Conservation (phyloP, 805 yeast species). For the Blastobotrys peoriensis region DNA sequence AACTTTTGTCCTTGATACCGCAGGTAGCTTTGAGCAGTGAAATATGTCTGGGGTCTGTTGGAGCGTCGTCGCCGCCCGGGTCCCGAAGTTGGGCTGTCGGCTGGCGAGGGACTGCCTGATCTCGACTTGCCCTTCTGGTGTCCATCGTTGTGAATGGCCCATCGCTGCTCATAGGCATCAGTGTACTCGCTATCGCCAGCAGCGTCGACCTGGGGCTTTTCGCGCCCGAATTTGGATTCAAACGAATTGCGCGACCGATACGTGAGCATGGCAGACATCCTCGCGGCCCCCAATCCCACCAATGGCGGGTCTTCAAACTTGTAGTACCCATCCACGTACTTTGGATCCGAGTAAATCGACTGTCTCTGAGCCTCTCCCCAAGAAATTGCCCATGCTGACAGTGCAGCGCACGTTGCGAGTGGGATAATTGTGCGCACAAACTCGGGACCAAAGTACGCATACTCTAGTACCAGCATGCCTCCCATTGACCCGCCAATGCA, state of each 20-base stretch:
- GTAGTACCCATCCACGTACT: slow-evolving; percentile 86
- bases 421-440: slow-evolving; percentile 73
- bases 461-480: slow-evolving; percentile 92
- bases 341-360: slow-evolving; percentile 91
- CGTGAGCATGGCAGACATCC: slow-evolving; percentile 93
- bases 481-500: slow-evolving; percentile 99
- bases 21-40: slow-evolving; percentile 92
- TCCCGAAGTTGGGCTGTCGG: background rate
- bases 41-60: slow-evolving; percentile 48
- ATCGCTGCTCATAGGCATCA: slow-evolving; percentile 60
- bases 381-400: slow-evolving; percentile 97
- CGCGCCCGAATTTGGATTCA: slow-evolving; percentile 88
- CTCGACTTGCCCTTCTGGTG: slow-evolving; percentile 31
- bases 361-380: slow-evolving; percentile 99
- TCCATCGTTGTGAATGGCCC: slow-evolving; percentile 90
- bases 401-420: slow-evolving; percentile 88
- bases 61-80: background rate
- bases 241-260: slow-evolving; percentile 90
- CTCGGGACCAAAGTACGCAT: slow-evolving; percentile 60
- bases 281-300: slow-evolving; percentile 88
- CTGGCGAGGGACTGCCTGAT: background rate
- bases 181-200: slow-evolving; percentile 23
- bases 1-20: slow-evolving; percentile 94
- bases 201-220: slow-evolving; percentile 41
- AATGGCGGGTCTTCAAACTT: slow-evolving; percentile 70